A percentile compares a stretch with the other conserved stretches of the same genome.
Conservation (phyloP, 495 filamentous ascomycete genomes). For the Endocarpon pusillum region DNA sequence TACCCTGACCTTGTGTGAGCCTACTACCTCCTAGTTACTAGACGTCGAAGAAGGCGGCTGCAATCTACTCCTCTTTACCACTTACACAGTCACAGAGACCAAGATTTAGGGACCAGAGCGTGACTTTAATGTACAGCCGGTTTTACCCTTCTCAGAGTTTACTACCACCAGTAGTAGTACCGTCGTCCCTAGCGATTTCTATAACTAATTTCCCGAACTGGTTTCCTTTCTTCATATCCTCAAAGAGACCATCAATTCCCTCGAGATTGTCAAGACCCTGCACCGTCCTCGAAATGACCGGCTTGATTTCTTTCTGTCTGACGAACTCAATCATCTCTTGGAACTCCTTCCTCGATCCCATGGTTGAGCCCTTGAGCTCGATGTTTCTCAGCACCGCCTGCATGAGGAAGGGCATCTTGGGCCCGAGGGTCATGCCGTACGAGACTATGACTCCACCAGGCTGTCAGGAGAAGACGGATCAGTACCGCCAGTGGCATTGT, state of each 20-base stretch:
- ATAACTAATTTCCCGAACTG: conserved; percentile 71
- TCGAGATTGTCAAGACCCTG: conserved; percentile 47
- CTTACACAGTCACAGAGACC: too few relatives aligned
- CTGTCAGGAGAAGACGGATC: conserved; percentile 10
- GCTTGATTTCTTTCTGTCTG: conserved; percentile 39
- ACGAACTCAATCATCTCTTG: conserved; percentile 63
- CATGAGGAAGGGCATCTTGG: conserved; percentile 58
- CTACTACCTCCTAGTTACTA: too few relatives aligned
- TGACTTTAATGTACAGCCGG: too few relatives aligned
- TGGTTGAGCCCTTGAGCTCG: conserved; percentile 52
- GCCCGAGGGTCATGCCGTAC: conserved; percentile 66
- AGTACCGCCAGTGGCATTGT: too few relatives aligned
- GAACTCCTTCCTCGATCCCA: conserved; percentile 64
- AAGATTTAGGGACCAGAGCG: too few relatives aligned
- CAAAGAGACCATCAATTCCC: conserved; percentile 49
- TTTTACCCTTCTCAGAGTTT: conserved; percentile 29
- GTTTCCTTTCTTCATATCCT: conserved; percentile 55
- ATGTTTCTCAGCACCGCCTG: conserved; percentile 57
- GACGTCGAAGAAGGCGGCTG: too few relatives aligned
- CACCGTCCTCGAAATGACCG: conserved; percentile 44
- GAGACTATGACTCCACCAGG: conserved; percentile 47
- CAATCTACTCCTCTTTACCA: too few relatives aligned
- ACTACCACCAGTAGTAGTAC: conserved; percentile 17
- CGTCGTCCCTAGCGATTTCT: conserved; percentile 27
- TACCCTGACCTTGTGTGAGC: too few relatives aligned